Percentiles rank a stretch among this genome's conserved stretches.
These are phyloP conservation scores for Incumbomyces delicatus DNA, from an alignment of 2,329 filamentous ascomycete genomes.

Conservation along the genomic window DNA sequence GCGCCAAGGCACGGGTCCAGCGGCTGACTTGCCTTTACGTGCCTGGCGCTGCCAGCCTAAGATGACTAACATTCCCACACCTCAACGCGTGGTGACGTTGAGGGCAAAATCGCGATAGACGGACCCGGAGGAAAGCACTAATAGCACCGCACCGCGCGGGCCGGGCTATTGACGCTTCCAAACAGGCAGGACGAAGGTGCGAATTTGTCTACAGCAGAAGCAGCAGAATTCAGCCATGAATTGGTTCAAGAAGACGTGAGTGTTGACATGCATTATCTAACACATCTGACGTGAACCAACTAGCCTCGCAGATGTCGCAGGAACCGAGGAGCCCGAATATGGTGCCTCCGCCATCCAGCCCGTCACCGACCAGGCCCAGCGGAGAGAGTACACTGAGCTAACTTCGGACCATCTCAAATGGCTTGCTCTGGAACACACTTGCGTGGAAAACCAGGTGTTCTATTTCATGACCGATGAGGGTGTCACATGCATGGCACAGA, in stretches of 20 bases:
- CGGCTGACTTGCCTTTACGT: too few species aligned
- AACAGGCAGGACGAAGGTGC: too few species aligned
- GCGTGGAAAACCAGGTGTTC: conserved; percentile 90
- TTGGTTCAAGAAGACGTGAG: conserved; percentile 88
- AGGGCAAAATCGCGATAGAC: too few species aligned
- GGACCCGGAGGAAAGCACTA: too few species aligned
- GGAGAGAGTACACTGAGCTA: conserved; percentile 70
- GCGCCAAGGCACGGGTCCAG: too few species aligned
- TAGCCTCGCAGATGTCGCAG: conserved; percentile 66
- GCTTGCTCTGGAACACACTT: conserved; percentile 70
- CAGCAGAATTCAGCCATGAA: conserved; percentile 47
- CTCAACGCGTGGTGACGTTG: too few species aligned
- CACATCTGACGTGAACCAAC: conserved; percentile 15
- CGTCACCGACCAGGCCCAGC: conserved; percentile 69
- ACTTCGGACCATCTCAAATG: conserved; percentile 72
- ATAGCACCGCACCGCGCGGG: too few species aligned
- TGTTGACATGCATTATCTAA: conserved; percentile 16
- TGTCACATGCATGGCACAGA: conserved; percentile 66
- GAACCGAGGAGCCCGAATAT: conserved; percentile 94
- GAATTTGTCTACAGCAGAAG: too few species aligned
- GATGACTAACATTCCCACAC: too few species aligned
- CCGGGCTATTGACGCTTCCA: too few species aligned
- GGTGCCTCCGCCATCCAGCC: conserved; percentile 78
- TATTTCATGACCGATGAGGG: conserved; percentile 78
- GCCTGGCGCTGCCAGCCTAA: too few species aligned